Evolutionary conservation across 1,139 yeast genomes (phyloP).

Genomic region (Geotrichum restrictum): DNA sequence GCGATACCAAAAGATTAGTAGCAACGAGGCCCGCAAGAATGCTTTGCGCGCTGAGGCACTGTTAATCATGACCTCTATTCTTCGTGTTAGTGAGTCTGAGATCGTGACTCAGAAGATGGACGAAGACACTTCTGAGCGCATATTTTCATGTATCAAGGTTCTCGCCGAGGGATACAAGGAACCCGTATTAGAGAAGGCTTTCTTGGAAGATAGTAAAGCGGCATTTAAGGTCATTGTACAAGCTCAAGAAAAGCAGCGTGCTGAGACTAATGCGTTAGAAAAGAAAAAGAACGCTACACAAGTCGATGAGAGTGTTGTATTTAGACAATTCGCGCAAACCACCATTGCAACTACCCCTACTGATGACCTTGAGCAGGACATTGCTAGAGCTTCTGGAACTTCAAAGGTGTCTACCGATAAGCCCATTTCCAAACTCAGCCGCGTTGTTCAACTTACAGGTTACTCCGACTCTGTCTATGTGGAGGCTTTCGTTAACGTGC

Average conservation of each 20-base stretch:
- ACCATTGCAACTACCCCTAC: conserved; percentile 38
- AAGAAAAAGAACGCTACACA: conserved; percentile 68
- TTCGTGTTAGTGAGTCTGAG: conserved; percentile 86
- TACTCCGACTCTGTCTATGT: conserved; percentile 97
- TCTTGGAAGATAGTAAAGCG: conserved; percentile 79
- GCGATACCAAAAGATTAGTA: conserved; percentile 61
- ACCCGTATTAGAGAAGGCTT: conserved; percentile 59
- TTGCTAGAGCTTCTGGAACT: conserved; percentile 45
- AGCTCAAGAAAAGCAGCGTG: conserved; percentile 51
- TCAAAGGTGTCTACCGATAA: conserved; percentile 49
- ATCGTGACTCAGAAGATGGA: conserved; percentile 74
- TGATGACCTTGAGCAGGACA: conserved; percentile 33
- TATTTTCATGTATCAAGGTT: conserved; percentile 74
- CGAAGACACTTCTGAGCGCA: conserved; percentile 92
- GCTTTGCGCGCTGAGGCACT: conserved; percentile 93
- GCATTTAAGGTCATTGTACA: conserved; percentile 69
- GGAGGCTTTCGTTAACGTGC: conserved; percentile 91
- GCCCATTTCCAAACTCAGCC: conserved; percentile 72
- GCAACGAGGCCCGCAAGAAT: conserved; percentile 54
- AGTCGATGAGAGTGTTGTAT: conserved; percentile 74
- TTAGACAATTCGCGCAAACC: conserved; percentile 69
- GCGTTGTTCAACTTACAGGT: conserved; percentile 91
- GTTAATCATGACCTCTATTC: conserved; percentile 83
- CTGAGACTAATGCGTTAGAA: conserved; percentile 56
- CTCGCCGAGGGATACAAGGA: conserved; percentile 61